phyloP scores from a whole-genome alignment of 1,284 basidiomycete species.

The Ceratobasidium sp. region DNA sequence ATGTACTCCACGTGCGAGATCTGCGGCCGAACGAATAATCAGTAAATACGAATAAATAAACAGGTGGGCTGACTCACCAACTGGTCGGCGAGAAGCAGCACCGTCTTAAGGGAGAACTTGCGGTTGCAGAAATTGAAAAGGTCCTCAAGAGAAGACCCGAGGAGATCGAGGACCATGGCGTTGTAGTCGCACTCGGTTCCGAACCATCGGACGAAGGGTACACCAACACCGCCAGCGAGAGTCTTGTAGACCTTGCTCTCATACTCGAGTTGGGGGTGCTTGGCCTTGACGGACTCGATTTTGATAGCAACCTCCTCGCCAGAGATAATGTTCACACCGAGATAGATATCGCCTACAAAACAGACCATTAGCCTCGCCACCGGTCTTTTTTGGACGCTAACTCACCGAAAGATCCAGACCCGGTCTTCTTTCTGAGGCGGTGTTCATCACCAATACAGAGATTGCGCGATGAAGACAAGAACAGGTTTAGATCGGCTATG shows the following conservation, averaged over 20 bases:
- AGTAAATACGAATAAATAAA: constrained; percentile 10
- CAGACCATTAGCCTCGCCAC: constrained; percentile 27
- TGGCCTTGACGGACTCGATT: constrained; percentile 99
- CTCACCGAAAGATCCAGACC: constrained; percentile 43
- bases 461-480: too few relatives aligned
- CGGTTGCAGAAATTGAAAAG: constrained; percentile 99
- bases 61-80: constrained; percentile 69
- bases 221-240: constrained; percentile 96
- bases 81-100: constrained; percentile 96
- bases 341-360: constrained; percentile 92
- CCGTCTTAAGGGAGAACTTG: constrained; percentile 98
- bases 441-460: too few relatives aligned
- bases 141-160: constrained; percentile 97
- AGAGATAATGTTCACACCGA: constrained; percentile 99
- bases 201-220: constrained; percentile 98
- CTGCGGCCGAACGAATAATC: constrained; percentile 60
- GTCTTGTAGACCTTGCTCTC: constrained; percentile 98
- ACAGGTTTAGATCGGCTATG: too few relatives aligned
- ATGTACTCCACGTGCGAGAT: constrained; percentile 99
- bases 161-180: constrained; percentile 98
- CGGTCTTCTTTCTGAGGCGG: too few relatives aligned
- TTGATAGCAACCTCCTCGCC: constrained; percentile 99
- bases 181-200: constrained; percentile 99
- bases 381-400: not conserved
- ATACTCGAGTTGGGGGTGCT: constrained; percentile 99